Conservation (phyloP, 495 filamentous ascomycete species). For the Penicilliopsis zonata region DNA sequence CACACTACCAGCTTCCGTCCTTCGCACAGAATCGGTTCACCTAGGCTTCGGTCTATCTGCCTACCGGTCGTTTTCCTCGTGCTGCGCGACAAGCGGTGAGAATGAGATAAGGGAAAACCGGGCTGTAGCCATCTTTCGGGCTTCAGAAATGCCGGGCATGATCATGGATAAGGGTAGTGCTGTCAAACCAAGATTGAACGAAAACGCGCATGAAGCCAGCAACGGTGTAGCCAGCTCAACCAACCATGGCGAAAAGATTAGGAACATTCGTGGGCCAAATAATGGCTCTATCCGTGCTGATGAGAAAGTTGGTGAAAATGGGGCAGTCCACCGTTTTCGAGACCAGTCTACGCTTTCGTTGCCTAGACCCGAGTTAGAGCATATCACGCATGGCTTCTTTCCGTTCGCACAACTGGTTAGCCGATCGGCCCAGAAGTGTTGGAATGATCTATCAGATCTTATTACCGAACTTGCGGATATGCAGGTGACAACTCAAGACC, state of each 20-base stretch:
- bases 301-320: too few species aligned
- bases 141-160: slow-evolving; percentile 33
- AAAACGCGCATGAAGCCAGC: slow-evolving; percentile 11
- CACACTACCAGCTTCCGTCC: slow-evolving; percentile 18
- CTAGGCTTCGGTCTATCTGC: slow-evolving; percentile 8
- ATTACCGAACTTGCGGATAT: slow-evolving; percentile 60
- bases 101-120: slow-evolving; percentile 13
- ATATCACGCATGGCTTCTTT: slow-evolving; percentile 66
- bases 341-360: too few species aligned
- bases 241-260: slow-evolving; percentile 7
- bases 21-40: slow-evolving; percentile 13
- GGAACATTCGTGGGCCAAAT: slow-evolving; percentile 6
- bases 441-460: slow-evolving; percentile 58
- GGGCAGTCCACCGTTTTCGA: too few species aligned
- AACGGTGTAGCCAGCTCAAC: slow-evolving; percentile 12
- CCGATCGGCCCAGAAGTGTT: slow-evolving; percentile 71
- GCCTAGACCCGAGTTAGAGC: slow-evolving; percentile 66
- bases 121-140: slow-evolving; percentile 1
- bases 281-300: slow-evolving; percentile 22
- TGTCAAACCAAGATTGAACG: slow-evolving; percentile 16
- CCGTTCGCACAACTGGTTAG: slow-evolving; percentile 57
- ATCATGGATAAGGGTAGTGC: slow-evolving; percentile 30
- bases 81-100: slow-evolving; percentile 21
- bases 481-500: slow-evolving; percentile 33
- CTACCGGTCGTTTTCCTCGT: slow-evolving; percentile 13